A percentile compares a stretch with the other conserved stretches of the same genome.
Evolutionary conservation across 306 rosid species (phyloP).

Genomic region (Neltuma alba): DNA sequence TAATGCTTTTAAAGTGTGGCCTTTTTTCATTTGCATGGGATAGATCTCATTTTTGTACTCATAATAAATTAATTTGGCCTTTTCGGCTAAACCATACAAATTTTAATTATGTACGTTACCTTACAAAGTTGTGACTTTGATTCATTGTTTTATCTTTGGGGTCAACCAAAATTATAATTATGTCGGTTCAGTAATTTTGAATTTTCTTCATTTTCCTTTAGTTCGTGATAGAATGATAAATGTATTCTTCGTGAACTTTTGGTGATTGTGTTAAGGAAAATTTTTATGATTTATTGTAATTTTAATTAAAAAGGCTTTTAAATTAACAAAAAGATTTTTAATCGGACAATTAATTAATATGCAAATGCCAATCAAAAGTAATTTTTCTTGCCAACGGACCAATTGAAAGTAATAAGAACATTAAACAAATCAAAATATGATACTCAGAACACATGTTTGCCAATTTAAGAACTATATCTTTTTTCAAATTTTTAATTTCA

Average conservation of each 20-base stretch:
- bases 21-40: constrained; percentile 15
- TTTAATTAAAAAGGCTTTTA: neutral
- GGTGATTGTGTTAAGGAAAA: neutral
- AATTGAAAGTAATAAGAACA: too few relatives aligned
- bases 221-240: neutral
- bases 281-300: neutral
- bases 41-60: constrained; percentile 4
- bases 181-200: neutral
- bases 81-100: constrained; percentile 14
- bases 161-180: neutral
- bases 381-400: too few relatives aligned
- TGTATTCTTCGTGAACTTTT: neutral
- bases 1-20: neutral
- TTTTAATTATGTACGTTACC: constrained; percentile 22
- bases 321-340: neutral
- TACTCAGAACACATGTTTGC: neutral
- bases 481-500: neutral
- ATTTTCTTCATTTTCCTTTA: neutral
- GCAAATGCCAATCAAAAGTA: neutral
- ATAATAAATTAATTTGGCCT: constrained; percentile 1
- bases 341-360: neutral
- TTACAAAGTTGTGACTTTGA: constrained; percentile 23
- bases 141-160: neutral
- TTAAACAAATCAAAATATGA: neutral
- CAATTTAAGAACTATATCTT: too few relatives aligned